Evolutionary conservation across 2,329 filamentous ascomycete species (phyloP), one percentile per base, ranked within the genome.

Genomic region (Trichoderma brevicompactum): DNA sequence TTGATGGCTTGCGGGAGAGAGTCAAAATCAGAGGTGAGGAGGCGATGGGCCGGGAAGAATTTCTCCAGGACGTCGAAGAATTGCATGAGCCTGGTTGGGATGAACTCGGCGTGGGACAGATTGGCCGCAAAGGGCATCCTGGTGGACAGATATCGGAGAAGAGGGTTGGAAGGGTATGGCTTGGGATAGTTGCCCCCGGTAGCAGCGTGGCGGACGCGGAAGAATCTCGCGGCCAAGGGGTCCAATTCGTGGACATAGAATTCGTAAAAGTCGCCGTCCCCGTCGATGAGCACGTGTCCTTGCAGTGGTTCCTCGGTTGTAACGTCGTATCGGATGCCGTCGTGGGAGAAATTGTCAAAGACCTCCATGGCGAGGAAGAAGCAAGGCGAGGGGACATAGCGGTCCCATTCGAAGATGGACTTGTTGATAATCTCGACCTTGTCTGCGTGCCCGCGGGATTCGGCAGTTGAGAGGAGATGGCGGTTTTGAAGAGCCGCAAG

Each of bases 301-400:
- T 99, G 96, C 63, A 97, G 85, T 0, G 94, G 91, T 70, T 90
- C 82, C 75, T 92, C 91, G 10, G 93, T 96, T 67, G 83, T 79
- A 10, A 90, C 83, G 78, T 98, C 90, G 80, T 98, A 99, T 69
- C 96, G 94, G 68, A 99, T 88, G 66, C 89, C 86, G 79, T 99
- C 95, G 80, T 99, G 96, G 41, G 92, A 89, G 76, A 99, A 98
- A 80, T 99, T 99, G 82, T 99, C 95, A 74, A 97, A 97, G 70
- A 99, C 95, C 79, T 99, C 95, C 79, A 99, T 90, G 50, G 94
- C 95, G 48, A 99, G 86, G 82, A 99, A 98, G 83, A 96, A 99
- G 81, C 95, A 98, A 0, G 94, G 95, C 2, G 90, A 91, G 8
- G 92, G 90, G n/a, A 97, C 92, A 70, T 91, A 92, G 53, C 87